Conservation (phyloP, 345 rosid species). For the Dovyalis caffra region DNA sequence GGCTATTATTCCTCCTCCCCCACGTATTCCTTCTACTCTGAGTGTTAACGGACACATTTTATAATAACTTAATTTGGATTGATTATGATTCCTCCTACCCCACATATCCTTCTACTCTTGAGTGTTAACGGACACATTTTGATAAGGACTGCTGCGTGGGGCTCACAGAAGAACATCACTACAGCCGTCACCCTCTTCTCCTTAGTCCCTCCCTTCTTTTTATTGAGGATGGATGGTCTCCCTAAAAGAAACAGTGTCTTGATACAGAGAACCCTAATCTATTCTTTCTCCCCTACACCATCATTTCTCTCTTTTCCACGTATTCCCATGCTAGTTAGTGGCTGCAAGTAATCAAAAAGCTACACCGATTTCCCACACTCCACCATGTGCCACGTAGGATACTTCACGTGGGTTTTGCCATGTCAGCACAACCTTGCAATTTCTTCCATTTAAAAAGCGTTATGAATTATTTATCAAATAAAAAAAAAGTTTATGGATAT, state of each 20-base stretch:
- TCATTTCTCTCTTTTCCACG: neutral
- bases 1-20: neutral
- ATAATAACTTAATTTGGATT: too few species aligned
- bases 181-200: neutral
- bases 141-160: neutral
- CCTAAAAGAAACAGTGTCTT: too few species aligned
- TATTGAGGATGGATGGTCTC: neutral
- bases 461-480: too few species aligned
- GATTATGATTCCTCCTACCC: neutral
- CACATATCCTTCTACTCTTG: neutral
- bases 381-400: conserved; percentile 5
- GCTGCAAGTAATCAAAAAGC: neutral
- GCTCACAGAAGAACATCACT: neutral
- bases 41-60: neutral
- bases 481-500: too few species aligned
- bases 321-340: neutral
- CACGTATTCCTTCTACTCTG: neutral
- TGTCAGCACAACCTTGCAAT: neutral
- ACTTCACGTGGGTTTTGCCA: neutral
- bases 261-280: neutral
- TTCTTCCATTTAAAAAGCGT: neutral
- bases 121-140: neutral
- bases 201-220: too few species aligned
- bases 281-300: neutral
- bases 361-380: neutral